These are phyloP conservation scores for Saccharum hybrid DNA, from an alignment of 202 grass and related monocot genomes.

Conservation along the genomic window DNA sequence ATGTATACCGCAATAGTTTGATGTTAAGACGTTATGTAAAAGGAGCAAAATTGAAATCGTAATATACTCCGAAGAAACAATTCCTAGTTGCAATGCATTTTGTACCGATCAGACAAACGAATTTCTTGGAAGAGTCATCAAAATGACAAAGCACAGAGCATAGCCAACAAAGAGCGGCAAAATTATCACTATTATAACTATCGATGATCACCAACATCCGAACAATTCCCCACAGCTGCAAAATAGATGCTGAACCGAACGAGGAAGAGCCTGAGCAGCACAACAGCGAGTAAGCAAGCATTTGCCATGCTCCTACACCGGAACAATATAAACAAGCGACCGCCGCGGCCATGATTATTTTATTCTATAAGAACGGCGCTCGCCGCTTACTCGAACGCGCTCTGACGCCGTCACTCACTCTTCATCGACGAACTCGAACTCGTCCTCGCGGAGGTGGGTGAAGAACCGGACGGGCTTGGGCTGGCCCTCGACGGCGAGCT, in stretches of 20 bases:
- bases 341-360: conserved; percentile 40
- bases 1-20: neutral
- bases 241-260: conserved; percentile 41
- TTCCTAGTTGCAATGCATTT: conserved; percentile 4
- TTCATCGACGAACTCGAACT: conserved; percentile 74
- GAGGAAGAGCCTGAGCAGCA: conserved; percentile 26
- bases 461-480: conserved; percentile 74
- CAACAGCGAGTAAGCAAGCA: conserved; percentile 39
- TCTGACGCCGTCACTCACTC: conserved; percentile 39
- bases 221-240: conserved; percentile 52
- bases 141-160: conserved; percentile 4
- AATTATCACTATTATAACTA: conserved; percentile 40
- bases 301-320: conserved; percentile 28
- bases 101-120: conserved; percentile 10
- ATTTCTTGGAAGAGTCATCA: conserved; percentile 26
- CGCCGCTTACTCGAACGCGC: conserved; percentile 33
- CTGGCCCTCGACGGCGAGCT: conserved; percentile 58
- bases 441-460: conserved; percentile 82
- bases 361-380: conserved; percentile 44
- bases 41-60: neutral
- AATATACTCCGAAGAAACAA: neutral
- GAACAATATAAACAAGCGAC: conserved; percentile 50
- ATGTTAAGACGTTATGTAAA: neutral
- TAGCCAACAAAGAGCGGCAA: conserved; percentile 38
- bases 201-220: conserved; percentile 32